Conservation (phyloP, 495 filamentous ascomycete species). For the Stereocaulon alpinum region DNA sequence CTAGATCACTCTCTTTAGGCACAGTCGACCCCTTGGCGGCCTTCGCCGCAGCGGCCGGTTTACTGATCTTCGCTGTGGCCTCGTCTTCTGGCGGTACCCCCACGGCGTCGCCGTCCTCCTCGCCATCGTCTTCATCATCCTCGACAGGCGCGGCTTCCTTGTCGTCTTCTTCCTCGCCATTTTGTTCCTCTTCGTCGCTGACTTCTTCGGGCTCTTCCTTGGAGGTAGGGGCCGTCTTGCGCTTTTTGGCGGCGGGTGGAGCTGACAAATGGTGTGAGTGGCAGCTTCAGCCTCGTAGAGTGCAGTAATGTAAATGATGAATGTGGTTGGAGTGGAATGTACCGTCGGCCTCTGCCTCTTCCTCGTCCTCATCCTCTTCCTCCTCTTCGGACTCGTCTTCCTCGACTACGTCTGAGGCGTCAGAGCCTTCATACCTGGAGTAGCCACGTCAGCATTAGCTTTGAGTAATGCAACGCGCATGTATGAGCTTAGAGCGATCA, state of each 20-base stretch:
- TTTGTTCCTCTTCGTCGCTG: slow-evolving; percentile 25
- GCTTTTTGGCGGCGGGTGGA: slow-evolving; percentile 35
- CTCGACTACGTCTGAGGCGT: slow-evolving; percentile 36
- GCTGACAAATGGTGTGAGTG: slow-evolving; percentile 15
- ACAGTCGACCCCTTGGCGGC: slow-evolving; percentile 35
- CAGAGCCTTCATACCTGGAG: slow-evolving; percentile 42
- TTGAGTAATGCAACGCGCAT: background rate
- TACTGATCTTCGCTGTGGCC: slow-evolving; percentile 32
- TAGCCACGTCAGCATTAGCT: slow-evolving; percentile 11
- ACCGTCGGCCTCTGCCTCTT: slow-evolving; percentile 28
- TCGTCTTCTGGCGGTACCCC: slow-evolving; percentile 28
- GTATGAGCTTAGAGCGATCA: background rate
- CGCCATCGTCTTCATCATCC: slow-evolving; percentile 26
- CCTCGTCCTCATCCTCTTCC: slow-evolving; percentile 33
- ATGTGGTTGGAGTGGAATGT: background rate
- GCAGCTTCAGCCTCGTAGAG: background rate
- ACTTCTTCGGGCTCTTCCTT: slow-evolving; percentile 27
- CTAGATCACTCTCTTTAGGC: slow-evolving; percentile 40
- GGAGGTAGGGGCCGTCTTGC: slow-evolving; percentile 29
- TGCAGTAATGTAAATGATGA: background rate
- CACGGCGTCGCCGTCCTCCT: slow-evolving; percentile 29
- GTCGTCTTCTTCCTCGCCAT: slow-evolving; percentile 23
- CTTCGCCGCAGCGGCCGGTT: slow-evolving; percentile 35
- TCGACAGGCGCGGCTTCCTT: slow-evolving; percentile 21
- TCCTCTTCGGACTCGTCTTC: slow-evolving; percentile 39